Conservation (phyloP, 139 green algal species). For the Closterium sp. region DNA sequence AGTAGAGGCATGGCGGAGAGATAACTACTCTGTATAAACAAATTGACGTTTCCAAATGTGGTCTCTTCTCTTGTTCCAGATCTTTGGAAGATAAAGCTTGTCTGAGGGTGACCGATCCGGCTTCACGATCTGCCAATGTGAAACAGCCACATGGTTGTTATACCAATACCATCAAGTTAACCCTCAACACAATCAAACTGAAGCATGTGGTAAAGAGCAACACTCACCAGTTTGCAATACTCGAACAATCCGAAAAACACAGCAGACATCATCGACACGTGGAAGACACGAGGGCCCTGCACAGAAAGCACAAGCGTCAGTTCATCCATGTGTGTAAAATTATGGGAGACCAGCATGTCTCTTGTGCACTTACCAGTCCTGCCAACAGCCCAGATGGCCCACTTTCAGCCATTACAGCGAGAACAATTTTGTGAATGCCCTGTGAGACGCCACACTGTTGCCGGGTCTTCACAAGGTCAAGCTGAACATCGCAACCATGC, state of each 20-base stretch:
- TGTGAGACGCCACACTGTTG: slow-evolving; percentile 63
- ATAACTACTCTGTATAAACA: slow-evolving; percentile 38
- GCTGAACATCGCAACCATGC: slow-evolving; percentile 7
- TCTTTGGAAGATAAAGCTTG: slow-evolving; percentile 35
- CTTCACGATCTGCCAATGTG: slow-evolving; percentile 38
- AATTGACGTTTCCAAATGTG: slow-evolving; percentile 51
- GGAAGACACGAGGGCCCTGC: slow-evolving; percentile 63
- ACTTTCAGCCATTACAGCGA: slow-evolving; percentile 36
- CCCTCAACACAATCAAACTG: neutral
- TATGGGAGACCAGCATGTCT: neutral
- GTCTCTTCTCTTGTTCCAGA: slow-evolving; percentile 43
- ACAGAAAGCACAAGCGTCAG: slow-evolving; percentile 6
- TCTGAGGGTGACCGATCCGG: slow-evolving; percentile 15
- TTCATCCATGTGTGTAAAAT: neutral
- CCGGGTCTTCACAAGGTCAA: slow-evolving; percentile 74
- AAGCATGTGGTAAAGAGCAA: neutral
- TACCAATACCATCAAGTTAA: no score
- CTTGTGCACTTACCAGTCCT: slow-evolving; percentile 59
- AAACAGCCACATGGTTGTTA: neutral
- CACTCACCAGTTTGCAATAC: slow-evolving; percentile 55
- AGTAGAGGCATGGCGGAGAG: no score
- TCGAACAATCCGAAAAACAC: slow-evolving; percentile 77
- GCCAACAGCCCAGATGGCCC: slow-evolving; percentile 54
- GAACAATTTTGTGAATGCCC: slow-evolving; percentile 42
- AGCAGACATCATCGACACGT: slow-evolving; percentile 67